Evolutionary conservation across 2,329 filamentous ascomycete species (phyloP).

Genomic region (Zymoseptoria passerinii): DNA sequence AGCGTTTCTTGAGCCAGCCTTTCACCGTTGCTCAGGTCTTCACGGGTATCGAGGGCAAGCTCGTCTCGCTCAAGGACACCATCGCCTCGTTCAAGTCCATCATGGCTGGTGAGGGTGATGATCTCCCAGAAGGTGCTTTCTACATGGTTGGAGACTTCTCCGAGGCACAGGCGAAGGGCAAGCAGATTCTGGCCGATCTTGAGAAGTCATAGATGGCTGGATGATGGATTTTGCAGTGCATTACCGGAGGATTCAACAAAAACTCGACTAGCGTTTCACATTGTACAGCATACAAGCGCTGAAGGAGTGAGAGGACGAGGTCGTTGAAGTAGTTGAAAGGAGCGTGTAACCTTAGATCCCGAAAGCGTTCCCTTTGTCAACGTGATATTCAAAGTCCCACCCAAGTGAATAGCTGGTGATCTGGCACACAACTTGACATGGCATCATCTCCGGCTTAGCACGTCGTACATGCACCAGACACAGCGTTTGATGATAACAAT

Average conservation of each 20-base stretch:
- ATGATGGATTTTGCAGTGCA: conserved; percentile 2
- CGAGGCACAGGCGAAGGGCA: conserved; percentile 89
- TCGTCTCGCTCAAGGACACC: conserved; percentile 98
- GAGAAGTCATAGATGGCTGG: conserved; percentile 39
- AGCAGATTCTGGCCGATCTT: conserved; percentile 98
- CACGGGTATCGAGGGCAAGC: conserved; percentile 90
- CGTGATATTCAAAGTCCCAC: not conserved
- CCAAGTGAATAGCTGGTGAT: too few relatives aligned
- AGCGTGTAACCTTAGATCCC: conserved; percentile 21
- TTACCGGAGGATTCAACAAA: conserved; percentile 11
- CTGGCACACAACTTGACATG: too few relatives aligned
- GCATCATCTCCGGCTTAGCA: too few relatives aligned
- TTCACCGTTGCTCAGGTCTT: conserved; percentile 86
- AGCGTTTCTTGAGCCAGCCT: conserved; percentile 99
- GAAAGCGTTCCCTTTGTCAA: conserved; percentile 23
- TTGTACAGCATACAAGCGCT: conserved; percentile 23
- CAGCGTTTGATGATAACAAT: not conserved
- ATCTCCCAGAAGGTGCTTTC: conserved; percentile 87
- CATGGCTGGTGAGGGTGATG: conserved; percentile 87
- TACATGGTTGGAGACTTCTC: conserved; percentile 99
- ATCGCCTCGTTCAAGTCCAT: conserved; percentile 97
- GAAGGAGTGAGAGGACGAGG: conserved; percentile 12
- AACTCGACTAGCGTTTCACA: conserved; percentile 16
- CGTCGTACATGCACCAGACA: not conserved
- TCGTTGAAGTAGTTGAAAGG: conserved; percentile 9